Evolutionary conservation across 176 grass and related monocot genomes (phyloP), one percentile per base, ranked within the genome.

Genomic region (Oryza longistaminata): DNA sequence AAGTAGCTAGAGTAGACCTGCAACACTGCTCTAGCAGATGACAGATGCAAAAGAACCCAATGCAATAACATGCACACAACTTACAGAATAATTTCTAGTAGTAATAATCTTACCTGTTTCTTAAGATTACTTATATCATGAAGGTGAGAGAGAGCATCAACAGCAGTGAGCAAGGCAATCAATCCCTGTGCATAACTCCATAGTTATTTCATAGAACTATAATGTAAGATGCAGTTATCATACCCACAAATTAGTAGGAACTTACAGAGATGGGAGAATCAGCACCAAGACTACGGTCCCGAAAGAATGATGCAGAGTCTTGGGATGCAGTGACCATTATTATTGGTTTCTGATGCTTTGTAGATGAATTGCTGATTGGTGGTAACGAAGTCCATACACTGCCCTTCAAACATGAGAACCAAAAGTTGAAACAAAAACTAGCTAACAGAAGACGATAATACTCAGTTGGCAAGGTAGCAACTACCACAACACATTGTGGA

Each of bases 231-330:
- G 76, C 13, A 65, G 64, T 79, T 33, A 86, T 43, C 39, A 17
- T 16, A 44, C 55, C 44, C 5, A 60, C 39, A 65, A 50, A 80
- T 69, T 27, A 49, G 8, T 48, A 79, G 7, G 22, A 79, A 75
- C 93, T 90, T 90, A 98, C 96, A 90, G 96, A 98, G 85, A 95
- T 89, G 31, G 96, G 91, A 89, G 96, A 98, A 92, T 95, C 96
- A 55, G 96, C 93, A 84, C 96, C 96, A 29, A 98, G 43, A 87
- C 91, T 95, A 49, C 24, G 87, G 74, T 98, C 96, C 48, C 93
- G 90, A 55, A 98, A 98, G 88, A 98, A 93, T 2, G 96, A 98
- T 85, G 91, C 91, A 83, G 93, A 90, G 29, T 98, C 96, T 64
- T 90, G 82, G 19, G 96, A 92, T 78, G 96, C 88, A 81, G 93